A percentile compares a stretch with the other conserved stretches of the same genome.
phyloP scores from a whole-genome alignment of 768 basidiomycete genomes.

The Phaffia tasmanica region DNA sequence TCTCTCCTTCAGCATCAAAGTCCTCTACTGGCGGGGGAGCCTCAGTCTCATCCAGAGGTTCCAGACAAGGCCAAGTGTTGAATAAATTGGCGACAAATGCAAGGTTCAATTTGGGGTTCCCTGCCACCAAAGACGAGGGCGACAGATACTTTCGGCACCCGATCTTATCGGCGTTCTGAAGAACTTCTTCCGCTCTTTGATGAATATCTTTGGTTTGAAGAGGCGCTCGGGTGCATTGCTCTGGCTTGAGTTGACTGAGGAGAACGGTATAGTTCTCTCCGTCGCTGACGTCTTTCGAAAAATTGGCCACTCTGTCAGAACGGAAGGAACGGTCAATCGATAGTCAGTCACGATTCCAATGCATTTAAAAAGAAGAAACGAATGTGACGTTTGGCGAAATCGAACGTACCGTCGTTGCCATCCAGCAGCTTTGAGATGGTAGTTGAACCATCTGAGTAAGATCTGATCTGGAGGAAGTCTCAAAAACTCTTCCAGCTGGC shows the following conservation, averaged over 20 bases:
- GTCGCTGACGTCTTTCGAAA: conserved; percentile 92
- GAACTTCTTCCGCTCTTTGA: conserved; percentile 77
- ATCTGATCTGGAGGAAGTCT: conserved; percentile 94
- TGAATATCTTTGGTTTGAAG: conserved; percentile 73
- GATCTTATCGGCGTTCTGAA: conserved; percentile 86
- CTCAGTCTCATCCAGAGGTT: conserved; percentile 85
- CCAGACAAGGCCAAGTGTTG: conserved; percentile 93
- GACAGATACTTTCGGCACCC: conserved; percentile 95
- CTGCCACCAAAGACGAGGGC: conserved; percentile 75
- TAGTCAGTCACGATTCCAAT: neutral
- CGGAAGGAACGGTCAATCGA: neutral
- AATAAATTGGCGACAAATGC: conserved; percentile 93
- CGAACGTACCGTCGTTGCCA: conserved; percentile 64
- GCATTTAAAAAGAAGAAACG: neutral
- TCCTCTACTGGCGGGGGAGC: conserved; percentile 82
- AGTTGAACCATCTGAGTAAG: conserved; percentile 97
- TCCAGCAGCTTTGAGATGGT: conserved; percentile 87
- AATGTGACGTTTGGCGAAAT: neutral
- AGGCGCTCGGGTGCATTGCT: conserved; percentile 80
- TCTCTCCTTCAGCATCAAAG: conserved; percentile 97
- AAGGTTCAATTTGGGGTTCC: conserved; percentile 93
- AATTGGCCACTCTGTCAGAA: conserved; percentile 73
- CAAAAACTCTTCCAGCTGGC: conserved; percentile 70
- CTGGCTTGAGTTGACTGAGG: conserved; percentile 88
- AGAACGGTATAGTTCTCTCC: conserved; percentile 96